Evolutionary conservation across 371 early-diverging fungal species (phyloP).

Genomic region (Pancytospora epiphaga): DNA sequence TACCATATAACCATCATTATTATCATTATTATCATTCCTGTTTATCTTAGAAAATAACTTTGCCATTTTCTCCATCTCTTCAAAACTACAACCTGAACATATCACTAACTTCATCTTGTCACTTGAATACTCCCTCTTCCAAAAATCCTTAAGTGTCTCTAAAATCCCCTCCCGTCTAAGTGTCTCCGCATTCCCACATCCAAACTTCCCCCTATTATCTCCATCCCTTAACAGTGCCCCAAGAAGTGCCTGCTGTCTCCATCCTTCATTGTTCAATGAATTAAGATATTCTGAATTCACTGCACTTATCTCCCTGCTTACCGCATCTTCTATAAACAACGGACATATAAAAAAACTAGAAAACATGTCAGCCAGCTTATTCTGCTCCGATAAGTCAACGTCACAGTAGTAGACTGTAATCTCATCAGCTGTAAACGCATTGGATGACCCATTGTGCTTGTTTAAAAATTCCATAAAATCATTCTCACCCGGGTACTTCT

Average conservation of each 20-base stretch:
- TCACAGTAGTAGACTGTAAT: slow-evolving; percentile 87
- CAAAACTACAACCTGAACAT: slow-evolving; percentile 42
- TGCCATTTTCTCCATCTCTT: slow-evolving; percentile 25
- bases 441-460: slow-evolving; percentile 76
- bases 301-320: slow-evolving; percentile 56
- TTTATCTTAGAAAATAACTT: slow-evolving; percentile 26
- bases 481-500: slow-evolving; percentile 51
- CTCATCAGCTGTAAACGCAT: slow-evolving; percentile 79
- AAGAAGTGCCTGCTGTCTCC: slow-evolving; percentile 36
- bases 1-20: no score
- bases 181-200: slow-evolving; percentile 45
- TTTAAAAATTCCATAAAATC: slow-evolving; percentile 65
- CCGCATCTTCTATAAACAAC: slow-evolving; percentile 45
- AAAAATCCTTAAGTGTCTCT: slow-evolving; percentile 45
- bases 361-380: slow-evolving; percentile 74
- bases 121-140: slow-evolving; percentile 37
- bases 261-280: slow-evolving; percentile 29
- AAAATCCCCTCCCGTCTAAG: slow-evolving; percentile 34
- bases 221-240: slow-evolving; percentile 19
- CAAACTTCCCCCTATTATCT: slow-evolving; percentile 33
- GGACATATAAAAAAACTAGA: slow-evolving; percentile 57
- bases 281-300: slow-evolving; percentile 57
- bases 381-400: slow-evolving; percentile 69
- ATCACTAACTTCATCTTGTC: slow-evolving; percentile 51
- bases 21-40: neutral